Conservation (phyloP, 306 rosid species). For the Lotus japonicus region DNA sequence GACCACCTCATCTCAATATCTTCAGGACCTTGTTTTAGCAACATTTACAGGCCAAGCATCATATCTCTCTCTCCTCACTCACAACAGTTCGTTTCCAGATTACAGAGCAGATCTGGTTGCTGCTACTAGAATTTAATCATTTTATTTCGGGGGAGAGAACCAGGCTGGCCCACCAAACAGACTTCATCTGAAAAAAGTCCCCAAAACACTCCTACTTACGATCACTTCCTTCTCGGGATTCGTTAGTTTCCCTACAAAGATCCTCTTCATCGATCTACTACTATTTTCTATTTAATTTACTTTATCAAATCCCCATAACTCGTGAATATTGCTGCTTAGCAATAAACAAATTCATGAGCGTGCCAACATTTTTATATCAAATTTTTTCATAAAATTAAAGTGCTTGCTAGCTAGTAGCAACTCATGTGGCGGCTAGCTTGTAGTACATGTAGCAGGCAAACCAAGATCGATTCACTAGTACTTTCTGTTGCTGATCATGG, state of each 20-base stretch:
- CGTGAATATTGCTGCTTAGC: too few species aligned
- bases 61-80: neutral
- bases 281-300: too few species aligned
- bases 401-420: too few species aligned
- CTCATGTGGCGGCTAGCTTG: slow-evolving; percentile 64
- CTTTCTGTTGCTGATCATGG: slow-evolving; percentile 32
- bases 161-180: slow-evolving; percentile 22
- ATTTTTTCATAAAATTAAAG: too few species aligned
- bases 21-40: slow-evolving; percentile 54
- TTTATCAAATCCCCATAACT: too few species aligned
- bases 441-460: slow-evolving; percentile 37
- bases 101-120: neutral
- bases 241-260: slow-evolving; percentile 29
- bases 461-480: slow-evolving; percentile 24
- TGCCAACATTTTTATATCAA: too few species aligned
- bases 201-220: slow-evolving; percentile 48
- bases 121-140: neutral
- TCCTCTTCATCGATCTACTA: too few species aligned
- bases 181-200: slow-evolving; percentile 58
- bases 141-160: neutral
- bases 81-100: neutral
- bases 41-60: slow-evolving; percentile 26
- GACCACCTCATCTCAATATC: slow-evolving; percentile 75
- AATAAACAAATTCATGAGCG: neutral
- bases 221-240: slow-evolving; percentile 43